Base-by-base conservation (phyloP, 2,329 filamentous ascomycete species). In the Arthrobotrys musiformis region DNA sequence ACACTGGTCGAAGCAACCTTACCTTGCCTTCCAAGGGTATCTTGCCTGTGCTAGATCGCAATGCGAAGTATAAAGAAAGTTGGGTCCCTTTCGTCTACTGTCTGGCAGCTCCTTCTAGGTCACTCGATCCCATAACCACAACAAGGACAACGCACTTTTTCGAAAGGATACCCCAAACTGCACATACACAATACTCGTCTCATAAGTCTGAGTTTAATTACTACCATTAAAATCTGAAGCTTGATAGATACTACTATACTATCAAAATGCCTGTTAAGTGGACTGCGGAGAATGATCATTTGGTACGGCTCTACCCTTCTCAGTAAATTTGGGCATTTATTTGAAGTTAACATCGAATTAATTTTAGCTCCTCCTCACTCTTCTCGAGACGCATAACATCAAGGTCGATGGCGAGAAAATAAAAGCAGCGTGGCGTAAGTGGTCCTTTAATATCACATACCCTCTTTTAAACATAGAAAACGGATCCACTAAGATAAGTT, bases 241-340 rank as follows among this genome's bases (percentile, higher is more conserved):
- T 64, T 26, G 17, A 62, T 11, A 28, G 11, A 54, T 24, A 58
- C 19, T 17, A 2, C 15, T n/a, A 54, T 24, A 58, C 19, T 17
- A 2, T 19, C 2, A 70, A 76, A 52, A 76, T 76, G 72, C 72
- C 72, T 42, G 64, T 76, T 5, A 76, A 76, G 35, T 76, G 72
- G 72, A 70, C 72, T 3, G 72, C 72, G 22, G 72, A 76, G n/a
- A 76, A 76, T n/a, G 72, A 76, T 24, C 72, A 76, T 54, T 50
- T 76, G n/a, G 72, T 76, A 50, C 13, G 33, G 33, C 8, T 22
- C 19, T 24, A 13, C 22, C 8, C 4, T 13, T 40, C 11, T 24
- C 1, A 66, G 4, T 37, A 35, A 19, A 30, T 17, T 30, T 37
- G 28, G 4, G 8, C 24, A n/a, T 30, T n/a, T 0, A 0, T 19